Evolutionary conservation across 2,329 filamentous ascomycete species (phyloP).

Genomic region (Didymella pomorum): DNA sequence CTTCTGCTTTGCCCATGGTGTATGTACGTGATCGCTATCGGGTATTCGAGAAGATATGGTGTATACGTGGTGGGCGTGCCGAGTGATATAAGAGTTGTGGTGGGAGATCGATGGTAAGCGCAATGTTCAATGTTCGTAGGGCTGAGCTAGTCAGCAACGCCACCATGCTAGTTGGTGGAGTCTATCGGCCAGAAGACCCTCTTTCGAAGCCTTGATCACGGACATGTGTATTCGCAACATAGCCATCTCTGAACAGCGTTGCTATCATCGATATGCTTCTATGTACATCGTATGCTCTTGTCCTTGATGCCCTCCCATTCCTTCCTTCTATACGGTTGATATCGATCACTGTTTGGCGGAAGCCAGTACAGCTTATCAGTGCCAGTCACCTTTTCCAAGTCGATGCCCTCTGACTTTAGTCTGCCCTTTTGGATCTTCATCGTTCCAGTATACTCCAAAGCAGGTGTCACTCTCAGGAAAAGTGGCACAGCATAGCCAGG

Average conservation of each 20-base stretch:
- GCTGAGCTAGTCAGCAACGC: constrained; percentile 15
- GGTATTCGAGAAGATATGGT: too few relatives aligned
- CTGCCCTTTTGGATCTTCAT: constrained; percentile 57
- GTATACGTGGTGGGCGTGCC: too few relatives aligned
- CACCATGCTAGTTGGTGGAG: constrained; percentile 10
- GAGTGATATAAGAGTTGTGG: background rate
- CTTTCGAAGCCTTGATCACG: background rate
- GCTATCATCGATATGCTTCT: background rate
- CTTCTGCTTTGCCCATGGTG: constrained; percentile 87
- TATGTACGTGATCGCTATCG: too few relatives aligned
- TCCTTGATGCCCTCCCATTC: constrained; percentile 49
- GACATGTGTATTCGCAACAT: too few relatives aligned
- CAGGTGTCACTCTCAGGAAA: constrained; percentile 52
- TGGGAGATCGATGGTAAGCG: background rate
- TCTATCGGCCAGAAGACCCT: background rate
- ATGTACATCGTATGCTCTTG: constrained; percentile 39
- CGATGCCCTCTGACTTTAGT: constrained; percentile 54
- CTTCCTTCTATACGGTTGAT: constrained; percentile 50
- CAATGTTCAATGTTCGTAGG: constrained; percentile 10
- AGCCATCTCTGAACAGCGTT: too few relatives aligned
- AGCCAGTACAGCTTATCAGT: constrained; percentile 55
- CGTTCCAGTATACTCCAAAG: constrained; percentile 56
- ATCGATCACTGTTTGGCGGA: constrained; percentile 42
- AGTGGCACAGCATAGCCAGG: constrained; percentile 58
- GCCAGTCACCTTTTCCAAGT: constrained; percentile 51